Percentiles rank a stretch among this genome's conserved stretches.
Evolutionary conservation across 2,329 filamentous ascomycete genomes (phyloP).

Genomic region (Tolypocladium inflatum): DNA sequence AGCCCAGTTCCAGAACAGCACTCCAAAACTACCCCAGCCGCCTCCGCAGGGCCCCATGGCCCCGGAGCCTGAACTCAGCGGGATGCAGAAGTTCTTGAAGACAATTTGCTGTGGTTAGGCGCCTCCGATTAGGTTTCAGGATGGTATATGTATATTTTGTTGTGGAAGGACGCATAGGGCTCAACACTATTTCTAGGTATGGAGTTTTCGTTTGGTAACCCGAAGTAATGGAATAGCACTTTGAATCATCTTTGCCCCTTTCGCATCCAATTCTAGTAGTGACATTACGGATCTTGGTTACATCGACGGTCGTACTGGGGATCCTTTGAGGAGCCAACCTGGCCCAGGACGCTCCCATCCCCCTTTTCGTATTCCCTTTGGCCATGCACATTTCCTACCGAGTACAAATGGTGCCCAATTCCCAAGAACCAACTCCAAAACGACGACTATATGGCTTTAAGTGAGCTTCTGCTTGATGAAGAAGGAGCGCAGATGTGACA

Average conservation of each 20-base stretch:
- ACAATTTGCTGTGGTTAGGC: constrained; percentile 76
- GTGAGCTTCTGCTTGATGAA: constrained; percentile 99
- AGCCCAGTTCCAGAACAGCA: constrained; percentile 94
- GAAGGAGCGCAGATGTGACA: constrained; percentile 90
- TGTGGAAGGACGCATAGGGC: constrained; percentile 11
- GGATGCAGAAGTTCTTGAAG: constrained; percentile 90
- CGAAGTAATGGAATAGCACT: constrained; percentile 23
- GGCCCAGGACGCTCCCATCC: neutral
- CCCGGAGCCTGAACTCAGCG: constrained; percentile 64
- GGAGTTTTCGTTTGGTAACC: constrained; percentile 23
- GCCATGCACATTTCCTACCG: neutral
- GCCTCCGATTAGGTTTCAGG: constrained; percentile 11
- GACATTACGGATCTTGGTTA: neutral
- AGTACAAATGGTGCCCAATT: neutral
- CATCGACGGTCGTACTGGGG: neutral
- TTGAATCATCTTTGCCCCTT: constrained; percentile 5
- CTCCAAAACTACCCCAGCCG: constrained; percentile 70
- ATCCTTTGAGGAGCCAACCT: neutral
- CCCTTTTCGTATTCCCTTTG: neutral
- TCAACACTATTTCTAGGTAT: constrained; percentile 9
- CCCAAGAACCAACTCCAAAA: constrained; percentile 2
- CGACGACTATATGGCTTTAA: constrained; percentile 25
- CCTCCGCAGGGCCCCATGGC: constrained; percentile 52
- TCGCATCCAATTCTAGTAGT: neutral
- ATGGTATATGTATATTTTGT: constrained; percentile 19